These are phyloP conservation scores for Pleurotus cornucopiae DNA, from an alignment of 768 basidiomycete genomes.

Conservation along the genomic window DNA sequence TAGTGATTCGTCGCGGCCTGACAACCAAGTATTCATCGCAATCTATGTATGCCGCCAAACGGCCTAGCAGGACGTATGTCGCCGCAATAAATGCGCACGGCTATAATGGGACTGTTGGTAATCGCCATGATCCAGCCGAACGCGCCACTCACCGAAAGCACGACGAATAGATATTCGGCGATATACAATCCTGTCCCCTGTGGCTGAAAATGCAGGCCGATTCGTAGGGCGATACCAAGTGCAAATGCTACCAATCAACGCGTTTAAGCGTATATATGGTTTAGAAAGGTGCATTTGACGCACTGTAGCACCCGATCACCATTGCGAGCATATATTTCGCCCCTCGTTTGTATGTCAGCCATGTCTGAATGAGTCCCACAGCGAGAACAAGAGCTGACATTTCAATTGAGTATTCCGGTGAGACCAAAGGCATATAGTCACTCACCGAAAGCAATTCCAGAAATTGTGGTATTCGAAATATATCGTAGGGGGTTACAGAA, in stretches of 20 bases:
- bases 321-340: slow-evolving; percentile 59
- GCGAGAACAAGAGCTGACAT: slow-evolving; percentile 25
- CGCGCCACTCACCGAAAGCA: slow-evolving; percentile 43
- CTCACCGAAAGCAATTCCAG: slow-evolving; percentile 45
- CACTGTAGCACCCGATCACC: slow-evolving; percentile 57
- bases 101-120: slow-evolving; percentile 22
- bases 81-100: slow-evolving; percentile 75
- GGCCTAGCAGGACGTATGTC: slow-evolving; percentile 63
- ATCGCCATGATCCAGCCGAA: neutral
- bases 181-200: slow-evolving; percentile 53
- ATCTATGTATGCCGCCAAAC: slow-evolving; percentile 46
- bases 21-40: slow-evolving; percentile 47
- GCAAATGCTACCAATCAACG: slow-evolving; percentile 39
- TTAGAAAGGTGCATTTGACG: slow-evolving; percentile 15
- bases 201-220: slow-evolving; percentile 48
- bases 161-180: slow-evolving; percentile 54
- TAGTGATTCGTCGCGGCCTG: slow-evolving; percentile 43
- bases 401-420: no score
- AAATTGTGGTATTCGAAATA: slow-evolving; percentile 50
- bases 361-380: slow-evolving; percentile 41
- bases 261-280: neutral
- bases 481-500: slow-evolving; percentile 50
- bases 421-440: neutral
- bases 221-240: slow-evolving; percentile 51
- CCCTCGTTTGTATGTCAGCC: slow-evolving; percentile 37